Base-by-base conservation (phyloP, 345 rosid genomes). In the Balakata baccata region DNA sequence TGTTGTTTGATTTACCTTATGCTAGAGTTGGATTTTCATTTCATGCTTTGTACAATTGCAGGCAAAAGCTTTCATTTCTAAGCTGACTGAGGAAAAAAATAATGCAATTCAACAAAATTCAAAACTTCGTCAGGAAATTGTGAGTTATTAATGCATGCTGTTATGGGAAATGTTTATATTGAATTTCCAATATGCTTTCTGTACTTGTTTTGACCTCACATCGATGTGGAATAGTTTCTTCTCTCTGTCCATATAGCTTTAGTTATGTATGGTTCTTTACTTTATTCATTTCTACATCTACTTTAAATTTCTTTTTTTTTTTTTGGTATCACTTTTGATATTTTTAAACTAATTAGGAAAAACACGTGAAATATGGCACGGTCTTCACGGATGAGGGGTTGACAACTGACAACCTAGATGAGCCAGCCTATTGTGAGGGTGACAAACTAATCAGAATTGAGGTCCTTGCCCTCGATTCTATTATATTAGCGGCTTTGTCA, bases 81-180 rank as follows among this genome's bases (percentile, higher is more conserved):
- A 87, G 87, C 81, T 90, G 82, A 87, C 85, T 1, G 89, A 83
- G 77, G 95, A 90, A 53, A 90, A 84, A 73, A 86, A 79, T 47
- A 82, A 13, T 72, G 95, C 88, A 12, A 69, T 88, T 65, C 92
- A 84, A 70, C 92, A 74, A 81, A 86, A 76, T 76, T 80, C 58
- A 79, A 86, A 81, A 82, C 87, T 90, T 75, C 87, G 84, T n/a
- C 89, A 81, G 73, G 95, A 90, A 71, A 77, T 88, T 88, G 95
- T 90, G 64, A 84, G 92, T 23, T 56, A 45, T 68, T 53, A 16
- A 69, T 64, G n/a, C 46, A 59, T 22, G 45, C 13, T 52, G 23
- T 29, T 64, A 8, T 45, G 16, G 7, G 45, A 37, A 41, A 7
- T 23, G 11, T 17, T 39, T 69, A 25, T 65, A n/a, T 49, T 57